Evolutionary conservation across 257 asterid species (phyloP).

Genomic region (Solanum tacnaense): DNA sequence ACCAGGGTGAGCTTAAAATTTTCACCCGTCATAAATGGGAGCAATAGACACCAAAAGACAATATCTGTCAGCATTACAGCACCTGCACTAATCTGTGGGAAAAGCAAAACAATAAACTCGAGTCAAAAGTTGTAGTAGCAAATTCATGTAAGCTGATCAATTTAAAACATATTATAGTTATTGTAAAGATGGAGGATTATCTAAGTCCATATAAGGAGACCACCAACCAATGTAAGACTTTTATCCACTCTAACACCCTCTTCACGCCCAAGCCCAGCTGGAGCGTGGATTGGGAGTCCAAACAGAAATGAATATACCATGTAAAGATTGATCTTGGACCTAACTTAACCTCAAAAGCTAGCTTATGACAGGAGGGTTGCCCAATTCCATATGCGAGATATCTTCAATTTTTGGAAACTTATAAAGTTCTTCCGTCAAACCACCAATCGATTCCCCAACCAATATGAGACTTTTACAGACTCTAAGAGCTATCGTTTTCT

Average conservation of each 20-base stretch:
- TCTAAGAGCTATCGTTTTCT: not conserved
- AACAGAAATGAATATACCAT: no score
- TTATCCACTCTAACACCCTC: not conserved
- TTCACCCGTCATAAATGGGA: constrained; percentile 73
- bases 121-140: not conserved
- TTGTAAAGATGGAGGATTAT: not conserved
- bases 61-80: constrained; percentile 79
- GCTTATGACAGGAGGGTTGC: not conserved
- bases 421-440: no score
- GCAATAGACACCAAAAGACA: constrained; percentile 79
- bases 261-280: not conserved
- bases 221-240: not conserved
- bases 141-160: not conserved
- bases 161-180: not conserved
- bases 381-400: not conserved
- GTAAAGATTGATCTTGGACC: not conserved
- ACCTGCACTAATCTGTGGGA: constrained; percentile 60
- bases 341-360: no score
- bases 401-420: no score
- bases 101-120: not conserved
- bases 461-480: not conserved
- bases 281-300: not conserved
- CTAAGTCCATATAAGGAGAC: not conserved
- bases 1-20: constrained; percentile 69
- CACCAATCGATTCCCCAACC: not conserved